These are phyloP conservation scores for Dioscorea alata DNA, from an alignment of 106 monocot genomes.

Conservation along the genomic window DNA sequence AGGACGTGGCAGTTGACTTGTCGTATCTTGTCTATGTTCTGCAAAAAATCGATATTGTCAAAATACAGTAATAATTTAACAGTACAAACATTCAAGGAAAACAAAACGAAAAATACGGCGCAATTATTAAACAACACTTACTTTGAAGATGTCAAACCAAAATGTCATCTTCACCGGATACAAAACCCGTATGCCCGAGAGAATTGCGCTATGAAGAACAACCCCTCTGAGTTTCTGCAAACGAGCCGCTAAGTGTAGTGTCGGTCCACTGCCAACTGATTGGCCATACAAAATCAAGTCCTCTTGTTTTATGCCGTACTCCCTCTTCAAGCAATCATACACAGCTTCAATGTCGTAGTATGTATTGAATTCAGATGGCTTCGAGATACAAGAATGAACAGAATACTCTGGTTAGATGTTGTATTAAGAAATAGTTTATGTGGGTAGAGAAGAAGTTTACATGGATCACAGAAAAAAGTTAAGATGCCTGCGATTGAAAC, in stretches of 20 bases:
- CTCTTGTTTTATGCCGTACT: slow-evolving; percentile 66
- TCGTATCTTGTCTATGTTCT: slow-evolving; percentile 91
- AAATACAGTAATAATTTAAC: background rate
- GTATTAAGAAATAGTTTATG: background rate
- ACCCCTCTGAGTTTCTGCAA: slow-evolving; percentile 64
- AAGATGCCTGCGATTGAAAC: background rate
- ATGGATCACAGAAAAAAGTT: background rate
- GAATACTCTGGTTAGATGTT: background rate
- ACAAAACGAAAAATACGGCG: background rate
- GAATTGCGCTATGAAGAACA: slow-evolving; percentile 89
- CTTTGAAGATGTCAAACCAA: slow-evolving; percentile 98
- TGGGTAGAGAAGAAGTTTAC: background rate
- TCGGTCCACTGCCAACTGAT: slow-evolving; percentile 96
- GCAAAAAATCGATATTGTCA: slow-evolving; percentile 8
- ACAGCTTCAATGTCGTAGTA: slow-evolving; percentile 97
- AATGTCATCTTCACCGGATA: slow-evolving; percentile 92
- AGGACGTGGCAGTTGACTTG: slow-evolving; percentile 71
- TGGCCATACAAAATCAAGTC: slow-evolving; percentile 94
- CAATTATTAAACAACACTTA: slow-evolving; percentile 12
- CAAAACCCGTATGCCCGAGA: slow-evolving; percentile 89
- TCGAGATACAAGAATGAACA: slow-evolving; percentile 1
- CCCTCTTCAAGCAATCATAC: slow-evolving; percentile 72
- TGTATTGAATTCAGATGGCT: slow-evolving; percentile 95
- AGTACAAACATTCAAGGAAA: background rate
- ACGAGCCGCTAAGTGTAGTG: slow-evolving; percentile 73